Evolutionary conservation across 257 asterid species (phyloP).

Genomic region (Rehmannia glutinosa): DNA sequence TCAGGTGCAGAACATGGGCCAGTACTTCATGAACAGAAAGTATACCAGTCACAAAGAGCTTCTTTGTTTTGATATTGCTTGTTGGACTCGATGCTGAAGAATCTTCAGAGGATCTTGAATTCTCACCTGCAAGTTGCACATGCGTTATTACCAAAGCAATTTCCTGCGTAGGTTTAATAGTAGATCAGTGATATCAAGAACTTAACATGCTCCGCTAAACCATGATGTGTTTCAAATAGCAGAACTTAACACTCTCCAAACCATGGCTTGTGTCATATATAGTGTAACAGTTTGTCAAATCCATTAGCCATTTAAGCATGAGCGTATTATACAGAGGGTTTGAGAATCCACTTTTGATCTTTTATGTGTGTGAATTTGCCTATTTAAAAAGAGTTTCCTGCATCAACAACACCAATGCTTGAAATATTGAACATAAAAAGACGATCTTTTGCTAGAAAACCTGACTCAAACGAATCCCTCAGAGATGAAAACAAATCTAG

Average conservation of each 20-base stretch:
- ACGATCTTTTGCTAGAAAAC: neutral
- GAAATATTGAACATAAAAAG: neutral
- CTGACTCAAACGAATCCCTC: neutral
- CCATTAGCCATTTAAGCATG: neutral
- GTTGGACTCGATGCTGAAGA: conserved; percentile 37
- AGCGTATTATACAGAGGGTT: neutral
- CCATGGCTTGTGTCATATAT: neutral
- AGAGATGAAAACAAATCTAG: neutral
- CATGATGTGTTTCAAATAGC: neutral
- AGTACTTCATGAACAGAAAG: neutral
- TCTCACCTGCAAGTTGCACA: conserved; percentile 37
- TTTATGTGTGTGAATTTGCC: no score
- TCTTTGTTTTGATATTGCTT: conserved; percentile 65
- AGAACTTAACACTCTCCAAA: neutral
- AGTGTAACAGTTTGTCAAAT: neutral
- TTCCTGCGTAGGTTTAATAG: neutral
- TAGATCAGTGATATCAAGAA: neutral
- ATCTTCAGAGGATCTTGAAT: conserved; percentile 24
- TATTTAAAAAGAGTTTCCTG: no score
- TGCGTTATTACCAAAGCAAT: no score
- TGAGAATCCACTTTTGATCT: no score
- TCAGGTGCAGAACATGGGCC: neutral
- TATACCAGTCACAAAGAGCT: conserved; percentile 86
- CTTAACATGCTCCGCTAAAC: no score
- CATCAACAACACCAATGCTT: no score